Base-by-base conservation (phyloP, 192 early-diverging fungal genomes). In the Backusella westeae region DNA sequence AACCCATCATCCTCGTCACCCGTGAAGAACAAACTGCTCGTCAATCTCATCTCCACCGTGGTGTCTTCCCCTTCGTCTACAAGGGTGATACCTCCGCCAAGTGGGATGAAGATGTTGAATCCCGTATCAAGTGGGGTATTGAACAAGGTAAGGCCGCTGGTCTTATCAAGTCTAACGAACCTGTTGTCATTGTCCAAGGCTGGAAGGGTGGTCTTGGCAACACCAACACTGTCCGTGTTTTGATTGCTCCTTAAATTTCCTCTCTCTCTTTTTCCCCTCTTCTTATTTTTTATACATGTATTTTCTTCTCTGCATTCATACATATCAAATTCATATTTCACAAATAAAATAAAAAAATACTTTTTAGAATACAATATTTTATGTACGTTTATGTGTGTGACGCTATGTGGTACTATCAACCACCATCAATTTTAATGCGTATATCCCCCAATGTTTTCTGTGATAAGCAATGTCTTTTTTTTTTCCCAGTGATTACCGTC, bases 1-100 rank as follows among this genome's bases (percentile, higher is more conserved):
- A 93, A 66, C 95, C 96, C 12, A 96, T 98, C 41, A 88, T 98
- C 42, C 91, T 92, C n/a, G 90, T 98, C 69, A 96, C 96, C 9
- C 86, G 91, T 46, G 77, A 90, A 67, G 87, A 82, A 39, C 78
- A 87, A 74, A 90, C 88, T 17, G 88, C 92, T 3, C 89, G 91
- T 78, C 91, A 92, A 65, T 88, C 90, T 14, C 93, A 92, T 70
- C 77, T 94, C 66, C 89, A 89, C 75, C 89, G 93, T 44, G 92
- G 91, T 77, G 90, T 90, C 80, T 93, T 90, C 65, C 91, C 90
- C 29, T 92, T 92, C 84, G 80, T 87, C 78, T 92, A 92, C 79
- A 44, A 36, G 19, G 32, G 46, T 14, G 79, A 83, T 29, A 44
- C 74, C 67, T 71, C 81, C 75, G 9, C 77, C 46, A 77, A 85